phyloP scores from a whole-genome alignment of 2,329 filamentous ascomycete genomes.

The Trematosphaeria pertusa region DNA sequence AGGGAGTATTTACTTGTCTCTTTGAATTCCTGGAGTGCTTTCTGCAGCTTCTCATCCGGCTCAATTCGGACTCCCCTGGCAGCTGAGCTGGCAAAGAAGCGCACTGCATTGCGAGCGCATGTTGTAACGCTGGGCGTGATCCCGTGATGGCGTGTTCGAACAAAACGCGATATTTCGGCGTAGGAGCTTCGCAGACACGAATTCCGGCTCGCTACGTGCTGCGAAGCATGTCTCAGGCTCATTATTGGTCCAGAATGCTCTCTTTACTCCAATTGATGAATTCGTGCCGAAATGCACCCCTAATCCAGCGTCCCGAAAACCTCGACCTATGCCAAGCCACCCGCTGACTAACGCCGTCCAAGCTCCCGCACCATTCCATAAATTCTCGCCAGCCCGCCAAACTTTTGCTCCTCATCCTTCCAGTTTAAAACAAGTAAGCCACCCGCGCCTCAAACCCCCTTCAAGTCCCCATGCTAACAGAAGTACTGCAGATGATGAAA shows the following conservation, averaged over 20 bases:
- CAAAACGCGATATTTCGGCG: constrained; percentile 42
- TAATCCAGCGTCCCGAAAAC: constrained; percentile 9
- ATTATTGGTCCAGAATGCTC: constrained; percentile 17
- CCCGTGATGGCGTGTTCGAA: constrained; percentile 39
- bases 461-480: constrained; percentile 25
- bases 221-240: constrained; percentile 29
- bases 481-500: constrained; percentile 90
- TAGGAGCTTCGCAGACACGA: constrained; percentile 37
- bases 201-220: constrained; percentile 19
- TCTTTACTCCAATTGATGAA: background rate
- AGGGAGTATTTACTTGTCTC: constrained; percentile 38
- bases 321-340: constrained; percentile 33
- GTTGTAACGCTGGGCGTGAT: constrained; percentile 22
- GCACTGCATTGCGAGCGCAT: constrained; percentile 16
- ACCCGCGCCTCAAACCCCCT: constrained; percentile 4
- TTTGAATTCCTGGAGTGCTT: constrained; percentile 41
- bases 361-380: constrained; percentile 40
- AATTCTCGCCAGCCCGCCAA: constrained; percentile 32
- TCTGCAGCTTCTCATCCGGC: constrained; percentile 26
- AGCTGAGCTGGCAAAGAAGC: constrained; percentile 21
- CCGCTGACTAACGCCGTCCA: constrained; percentile 22
- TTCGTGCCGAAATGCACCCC: background rate
- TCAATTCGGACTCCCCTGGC: constrained; percentile 2
- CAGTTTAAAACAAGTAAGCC: constrained; percentile 95
- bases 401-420: constrained; percentile 80